Conservation (phyloP, 2,329 filamentous ascomycete species). For the Leptographium radiaticola region DNA sequence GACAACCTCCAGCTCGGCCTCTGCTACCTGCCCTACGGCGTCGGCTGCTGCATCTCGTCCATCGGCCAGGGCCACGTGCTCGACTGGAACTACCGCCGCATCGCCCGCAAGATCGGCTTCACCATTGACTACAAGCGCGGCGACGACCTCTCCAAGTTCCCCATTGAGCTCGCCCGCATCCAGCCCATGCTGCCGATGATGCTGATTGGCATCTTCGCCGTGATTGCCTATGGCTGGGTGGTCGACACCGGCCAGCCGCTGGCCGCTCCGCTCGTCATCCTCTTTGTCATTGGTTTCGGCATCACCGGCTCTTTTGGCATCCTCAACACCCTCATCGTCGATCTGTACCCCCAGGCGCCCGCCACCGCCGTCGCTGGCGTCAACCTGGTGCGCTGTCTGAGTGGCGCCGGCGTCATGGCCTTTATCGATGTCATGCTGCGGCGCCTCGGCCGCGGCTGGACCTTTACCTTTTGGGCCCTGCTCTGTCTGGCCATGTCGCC, state of each 20-base stretch:
- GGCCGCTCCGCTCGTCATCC: slow-evolving; percentile 39
- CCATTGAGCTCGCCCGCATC: slow-evolving; percentile 41
- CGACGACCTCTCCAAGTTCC: slow-evolving; percentile 36
- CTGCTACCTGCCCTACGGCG: slow-evolving; percentile 41
- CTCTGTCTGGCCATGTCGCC: slow-evolving; percentile 36
- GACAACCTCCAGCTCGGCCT: slow-evolving; percentile 38
- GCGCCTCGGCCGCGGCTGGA: slow-evolving; percentile 46
- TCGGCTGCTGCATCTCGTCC: slow-evolving; percentile 34
- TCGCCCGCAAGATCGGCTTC: slow-evolving; percentile 48
- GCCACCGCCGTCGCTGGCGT: slow-evolving; percentile 52
- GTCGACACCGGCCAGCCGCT: slow-evolving; percentile 29
- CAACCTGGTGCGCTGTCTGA: slow-evolving; percentile 48
- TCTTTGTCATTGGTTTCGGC: slow-evolving; percentile 43
- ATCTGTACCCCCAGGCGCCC: slow-evolving; percentile 46
- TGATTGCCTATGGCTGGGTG: slow-evolving; percentile 43
- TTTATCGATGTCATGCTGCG: slow-evolving; percentile 46
- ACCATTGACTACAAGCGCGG: slow-evolving; percentile 45
- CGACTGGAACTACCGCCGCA: slow-evolving; percentile 58
- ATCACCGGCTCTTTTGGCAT: slow-evolving; percentile 51
- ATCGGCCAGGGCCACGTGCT: slow-evolving; percentile 43
- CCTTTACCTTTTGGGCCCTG: slow-evolving; percentile 44
- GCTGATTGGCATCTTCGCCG: slow-evolving; percentile 35
- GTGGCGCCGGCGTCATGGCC: slow-evolving; percentile 45
- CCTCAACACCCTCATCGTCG: slow-evolving; percentile 50
- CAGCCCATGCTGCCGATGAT: slow-evolving; percentile 42